These are phyloP conservation scores for Scutellaria baicalensis DNA, from an alignment of 257 asterid species.

Conservation along the genomic window DNA sequence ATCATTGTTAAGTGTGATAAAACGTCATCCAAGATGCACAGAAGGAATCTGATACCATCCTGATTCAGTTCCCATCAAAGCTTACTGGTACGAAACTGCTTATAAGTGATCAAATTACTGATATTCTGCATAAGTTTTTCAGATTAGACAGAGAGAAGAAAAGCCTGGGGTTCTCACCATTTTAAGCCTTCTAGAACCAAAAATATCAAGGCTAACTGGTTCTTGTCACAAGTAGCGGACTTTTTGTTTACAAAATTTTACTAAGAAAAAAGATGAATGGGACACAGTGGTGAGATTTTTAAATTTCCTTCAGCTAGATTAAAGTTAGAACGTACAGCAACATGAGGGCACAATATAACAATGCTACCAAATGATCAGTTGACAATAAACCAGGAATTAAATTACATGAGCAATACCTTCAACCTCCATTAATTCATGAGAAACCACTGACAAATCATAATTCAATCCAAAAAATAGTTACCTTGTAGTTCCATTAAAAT, in stretches of 20 bases:
- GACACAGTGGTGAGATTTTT: no score
- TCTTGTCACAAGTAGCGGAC: no score
- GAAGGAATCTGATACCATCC: slow-evolving; percentile 53
- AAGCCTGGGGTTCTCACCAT: background rate
- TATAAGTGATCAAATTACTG: background rate
- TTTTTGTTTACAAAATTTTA: no score
- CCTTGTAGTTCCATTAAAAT: slow-evolving; percentile 53
- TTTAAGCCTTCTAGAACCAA: background rate
- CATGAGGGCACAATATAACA: background rate
- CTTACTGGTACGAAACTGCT: background rate
- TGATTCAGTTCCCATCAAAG: slow-evolving; percentile 62
- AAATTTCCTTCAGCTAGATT: no score
- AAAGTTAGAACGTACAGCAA: no score
- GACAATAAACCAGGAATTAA: background rate
- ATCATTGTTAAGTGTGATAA: slow-evolving; percentile 26
- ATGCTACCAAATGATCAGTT: background rate
- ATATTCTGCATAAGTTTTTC: background rate
- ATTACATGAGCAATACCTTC: background rate
- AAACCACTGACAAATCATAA: background rate
- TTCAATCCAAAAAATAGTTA: slow-evolving; percentile 15
- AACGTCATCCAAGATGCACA: slow-evolving; percentile 49
- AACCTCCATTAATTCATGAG: background rate
- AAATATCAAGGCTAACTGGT: background rate
- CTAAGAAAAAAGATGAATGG: background rate
- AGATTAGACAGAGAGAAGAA: background rate